A percentile compares a stretch with the other conserved stretches of the same genome.
phyloP scores from a whole-genome alignment of 257 asterid species.

The Avicennia marina region DNA sequence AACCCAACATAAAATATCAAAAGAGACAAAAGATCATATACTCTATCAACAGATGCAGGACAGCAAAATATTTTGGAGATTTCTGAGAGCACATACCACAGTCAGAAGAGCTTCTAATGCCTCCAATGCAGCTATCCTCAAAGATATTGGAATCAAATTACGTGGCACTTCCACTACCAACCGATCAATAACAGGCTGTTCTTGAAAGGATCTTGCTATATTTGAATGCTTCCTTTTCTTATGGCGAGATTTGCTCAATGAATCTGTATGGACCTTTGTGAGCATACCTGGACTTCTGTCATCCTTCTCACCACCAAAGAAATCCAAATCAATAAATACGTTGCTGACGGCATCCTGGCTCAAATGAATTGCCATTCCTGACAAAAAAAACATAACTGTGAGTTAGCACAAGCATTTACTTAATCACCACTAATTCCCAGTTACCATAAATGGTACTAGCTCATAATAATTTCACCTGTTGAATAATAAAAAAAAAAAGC shows the following conservation, averaged over 20 bases:
- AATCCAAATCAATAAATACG: constrained; percentile 57
- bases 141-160: constrained; percentile 37
- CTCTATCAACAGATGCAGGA: not conserved
- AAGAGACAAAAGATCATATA: not conserved
- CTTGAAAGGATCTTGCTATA: constrained; percentile 31
- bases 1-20: not conserved
- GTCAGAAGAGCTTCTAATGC: constrained; percentile 69
- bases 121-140: constrained; percentile 87
- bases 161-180: constrained; percentile 34
- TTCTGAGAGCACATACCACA: constrained; percentile 43
- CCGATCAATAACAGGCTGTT: constrained; percentile 35
- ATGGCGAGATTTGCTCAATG: too few species aligned
- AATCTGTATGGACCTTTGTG: constrained; percentile 37
- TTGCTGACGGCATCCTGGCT: constrained; percentile 49
- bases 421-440: not conserved
- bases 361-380: constrained; percentile 61
- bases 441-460: too few species aligned
- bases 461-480: too few species aligned
- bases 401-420: not conserved
- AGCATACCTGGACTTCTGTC: constrained; percentile 22
- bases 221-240: constrained; percentile 78
- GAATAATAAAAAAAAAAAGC: too few species aligned
- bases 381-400: not conserved
- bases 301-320: constrained; percentile 30
- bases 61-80: not conserved